These are phyloP conservation scores for Aquilaria yunnanensis DNA, from an alignment of 345 rosid genomes.

Conservation along the genomic window DNA sequence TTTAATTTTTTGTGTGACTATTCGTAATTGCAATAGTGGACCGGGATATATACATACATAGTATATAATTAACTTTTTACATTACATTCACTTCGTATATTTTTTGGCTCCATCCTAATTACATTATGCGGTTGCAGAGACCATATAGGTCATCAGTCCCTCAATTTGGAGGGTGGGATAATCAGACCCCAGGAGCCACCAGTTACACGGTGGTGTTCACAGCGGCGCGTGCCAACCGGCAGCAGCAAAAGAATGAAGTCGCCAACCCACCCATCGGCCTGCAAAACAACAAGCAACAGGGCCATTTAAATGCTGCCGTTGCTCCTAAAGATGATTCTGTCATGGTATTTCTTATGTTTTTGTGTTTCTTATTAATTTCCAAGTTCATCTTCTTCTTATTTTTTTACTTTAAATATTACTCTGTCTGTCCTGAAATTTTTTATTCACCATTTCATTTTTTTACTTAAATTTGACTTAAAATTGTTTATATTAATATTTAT, in stretches of 20 bases:
- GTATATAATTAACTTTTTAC: no score
- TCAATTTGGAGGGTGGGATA: constrained; percentile 84
- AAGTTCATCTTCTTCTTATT: constrained; percentile 6
- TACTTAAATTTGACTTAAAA: no score
- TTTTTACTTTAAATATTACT: neutral
- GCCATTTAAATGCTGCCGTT: constrained; percentile 3
- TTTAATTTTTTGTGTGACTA: no score
- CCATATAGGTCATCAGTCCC: constrained; percentile 41
- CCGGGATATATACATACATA: no score
- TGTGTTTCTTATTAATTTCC: neutral
- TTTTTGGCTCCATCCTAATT: no score
- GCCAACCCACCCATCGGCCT: constrained; percentile 26
- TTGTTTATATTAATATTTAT: no score
- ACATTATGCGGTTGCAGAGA: no score
- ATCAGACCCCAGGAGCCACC: constrained; percentile 32
- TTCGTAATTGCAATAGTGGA: no score
- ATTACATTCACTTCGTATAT: no score
- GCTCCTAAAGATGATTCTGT: constrained; percentile 41
- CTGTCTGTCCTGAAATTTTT: no score
- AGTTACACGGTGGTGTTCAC: constrained; percentile 64
- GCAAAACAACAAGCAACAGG: constrained; percentile 43
- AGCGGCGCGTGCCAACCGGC: constrained; percentile 62
- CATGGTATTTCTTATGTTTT: constrained; percentile 22
- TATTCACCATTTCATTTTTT: no score
- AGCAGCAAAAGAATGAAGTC: constrained; percentile 42